These are phyloP conservation scores for Pelargonium australe DNA, from an alignment of 441 rosid species.

Conservation along the genomic window DNA sequence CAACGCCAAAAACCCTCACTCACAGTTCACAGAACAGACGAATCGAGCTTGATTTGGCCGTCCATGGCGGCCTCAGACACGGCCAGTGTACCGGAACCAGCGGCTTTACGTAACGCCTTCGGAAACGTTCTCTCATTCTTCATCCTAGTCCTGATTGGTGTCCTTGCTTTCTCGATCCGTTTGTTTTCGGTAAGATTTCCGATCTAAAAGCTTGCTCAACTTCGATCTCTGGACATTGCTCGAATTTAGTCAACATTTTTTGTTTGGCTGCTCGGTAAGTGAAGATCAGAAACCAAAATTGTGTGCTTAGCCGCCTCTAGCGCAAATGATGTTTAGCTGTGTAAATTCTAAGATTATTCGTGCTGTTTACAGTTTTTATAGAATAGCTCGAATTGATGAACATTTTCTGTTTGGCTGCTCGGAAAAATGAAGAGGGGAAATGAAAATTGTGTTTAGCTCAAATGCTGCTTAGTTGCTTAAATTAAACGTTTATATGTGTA, in stretches of 20 bases:
- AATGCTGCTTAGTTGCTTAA: not conserved
- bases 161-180: conserved; percentile 99
- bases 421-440: not conserved
- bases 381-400: not conserved
- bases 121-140: conserved; percentile 67
- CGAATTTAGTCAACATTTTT: not conserved
- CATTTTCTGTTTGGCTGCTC: conserved; percentile 4
- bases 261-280: conserved; percentile 7
- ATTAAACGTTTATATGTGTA: not conserved
- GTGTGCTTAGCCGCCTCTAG: too few relatives aligned
- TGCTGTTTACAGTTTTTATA: too few relatives aligned
- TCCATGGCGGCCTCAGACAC: conserved; percentile 63
- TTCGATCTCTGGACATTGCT: not conserved
- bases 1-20: not conserved
- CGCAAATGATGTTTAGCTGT: too few relatives aligned
- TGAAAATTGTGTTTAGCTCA: not conserved
- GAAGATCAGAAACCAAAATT: not conserved
- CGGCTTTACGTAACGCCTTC: conserved; percentile 60
- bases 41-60: conserved; percentile 31
- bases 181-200: conserved; percentile 74
- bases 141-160: conserved; percentile 86
- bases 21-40: not conserved
- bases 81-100: conserved; percentile 19
- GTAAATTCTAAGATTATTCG: too few relatives aligned
- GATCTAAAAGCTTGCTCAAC: not conserved